Base-by-base conservation (phyloP, 371 early-diverging fungal genomes). In the Actinomortierella ambigua region DNA sequence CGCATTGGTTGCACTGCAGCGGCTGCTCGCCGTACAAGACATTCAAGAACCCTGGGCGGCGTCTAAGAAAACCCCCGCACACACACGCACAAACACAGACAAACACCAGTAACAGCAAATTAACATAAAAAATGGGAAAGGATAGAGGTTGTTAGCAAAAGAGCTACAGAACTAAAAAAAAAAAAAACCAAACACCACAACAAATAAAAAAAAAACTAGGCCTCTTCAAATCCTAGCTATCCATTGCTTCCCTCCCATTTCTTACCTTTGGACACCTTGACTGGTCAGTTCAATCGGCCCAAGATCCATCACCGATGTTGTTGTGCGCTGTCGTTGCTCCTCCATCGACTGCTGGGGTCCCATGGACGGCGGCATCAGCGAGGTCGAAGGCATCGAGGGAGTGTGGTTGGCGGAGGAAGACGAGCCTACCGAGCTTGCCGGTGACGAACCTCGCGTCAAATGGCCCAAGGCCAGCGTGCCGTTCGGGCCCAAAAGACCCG, bases 1-100 rank as follows among this genome's bases (percentile, higher is more conserved):
- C 98, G 75, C 98, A 97, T 77, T 96, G 95, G 54, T 88, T 88
- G 81, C 98, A 97, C 73, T 93, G 93, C 34, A 88, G 69, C 3
- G 90, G 85, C 14, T 89, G 81, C 1, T 79, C 87, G 18, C 88
- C 89, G 77, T 96, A 96, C 55, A 97, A 73, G 9, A 82, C 64
- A 54, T 87, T 84, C 34, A 84, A 68, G 0, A 88, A 84, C 18
- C 89, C 86, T 13, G 86, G 82, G 42, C 88, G 81, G 61, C 71
- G 63, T 53, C 85, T 85, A 76, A 28, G 53, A 52, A 48, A 58
- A 24, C 39, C 15, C 52, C 20, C 39, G 27, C 41, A n/a, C n/a
- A n/a, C n/a, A n/a, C n/a, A n/a, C n/a, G n/a, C n/a, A n/a, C n/a
- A 39, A 29, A 53, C 42, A 41, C 44, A 53, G 39, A 27, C 28